Conservation (phyloP, 176 grass and related monocot species). For the Ensete glaucum region DNA sequence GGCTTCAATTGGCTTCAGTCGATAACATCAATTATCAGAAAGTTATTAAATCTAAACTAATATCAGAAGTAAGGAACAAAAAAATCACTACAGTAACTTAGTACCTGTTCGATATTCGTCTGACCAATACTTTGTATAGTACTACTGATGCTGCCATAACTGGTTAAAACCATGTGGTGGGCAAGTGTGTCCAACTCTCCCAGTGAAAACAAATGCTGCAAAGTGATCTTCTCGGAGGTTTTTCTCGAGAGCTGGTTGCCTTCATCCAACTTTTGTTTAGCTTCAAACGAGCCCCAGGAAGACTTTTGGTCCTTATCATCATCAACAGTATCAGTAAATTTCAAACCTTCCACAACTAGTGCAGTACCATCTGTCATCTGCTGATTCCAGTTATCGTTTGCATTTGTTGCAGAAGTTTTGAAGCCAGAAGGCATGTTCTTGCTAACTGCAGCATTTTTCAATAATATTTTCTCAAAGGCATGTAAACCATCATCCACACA, state of each 20-base stretch:
- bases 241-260: not conserved
- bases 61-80: not conserved
- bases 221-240: not conserved
- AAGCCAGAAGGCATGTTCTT: not conserved
- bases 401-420: not conserved
- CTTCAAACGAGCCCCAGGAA: not conserved
- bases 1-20: not conserved
- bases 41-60: not conserved
- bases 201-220: not conserved
- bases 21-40: not conserved
- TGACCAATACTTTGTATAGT: not conserved
- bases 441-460: not conserved
- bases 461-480: constrained; percentile 5
- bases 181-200: not conserved
- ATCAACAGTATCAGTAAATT: not conserved
- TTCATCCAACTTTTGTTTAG: constrained; percentile 3
- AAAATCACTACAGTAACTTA: not conserved
- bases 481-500: constrained; percentile 5
- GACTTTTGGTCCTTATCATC: not conserved
- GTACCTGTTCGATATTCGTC: not conserved
- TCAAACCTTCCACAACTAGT: not conserved
- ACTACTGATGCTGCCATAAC: not conserved
- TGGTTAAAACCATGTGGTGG: not conserved
- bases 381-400: not conserved
- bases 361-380: not conserved